Base-by-base conservation (phyloP, 2,329 filamentous ascomycete genomes). In the Immersiporthe knoxdaviesiana region DNA sequence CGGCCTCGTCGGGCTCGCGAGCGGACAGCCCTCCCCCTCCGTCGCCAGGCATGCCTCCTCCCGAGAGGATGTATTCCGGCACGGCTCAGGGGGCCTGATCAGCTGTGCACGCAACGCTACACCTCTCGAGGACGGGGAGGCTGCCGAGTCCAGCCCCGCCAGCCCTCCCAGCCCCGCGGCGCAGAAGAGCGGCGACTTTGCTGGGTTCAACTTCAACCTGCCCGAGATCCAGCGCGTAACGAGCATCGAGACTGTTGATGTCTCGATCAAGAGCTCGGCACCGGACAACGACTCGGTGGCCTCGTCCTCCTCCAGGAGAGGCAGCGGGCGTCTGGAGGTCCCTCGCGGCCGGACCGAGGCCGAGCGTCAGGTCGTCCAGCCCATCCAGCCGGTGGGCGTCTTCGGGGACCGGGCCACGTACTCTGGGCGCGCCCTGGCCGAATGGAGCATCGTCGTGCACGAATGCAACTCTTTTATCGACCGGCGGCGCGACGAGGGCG, bases 391-490 rank as follows among this genome's bases (percentile, higher is more conserved):
- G 0, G 76, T 74, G 1, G 84, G 85, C 6, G 72, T 81, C 1
- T 84, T 80, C 66, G 78, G 78, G 18, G 79, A 80, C 60, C 84
- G 83, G 35, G 81, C 84, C 11, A 87, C 87, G 63, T 91, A 95
- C 77, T 83, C 87, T 3, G 92, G 92, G 1, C 85, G 91, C 27
- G 90, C 92, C 0, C 83, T 96, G 59, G 92, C 92, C 0, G 92
- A 96, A 78, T 96, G 92, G 92, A 84, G 85, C 27, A 81, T 92
- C 24, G 87, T 95, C 27, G 88, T 94, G 21, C 87, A 87, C 68
- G 92, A 96, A 77, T 93, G 90, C 81, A 93, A 94, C 79, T 92
- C 89, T 75, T 96, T 95, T 78, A 88, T 93, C 41, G 92, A 95
- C 69, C 84, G 92, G 60, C 86, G 92, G 67, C 89, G 89, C 65